Percentiles rank a stretch among this genome's conserved stretches.
Conservation (phyloP, 108 stramenopile genomes). For the Chaetoceros tenuissimus region DNA sequence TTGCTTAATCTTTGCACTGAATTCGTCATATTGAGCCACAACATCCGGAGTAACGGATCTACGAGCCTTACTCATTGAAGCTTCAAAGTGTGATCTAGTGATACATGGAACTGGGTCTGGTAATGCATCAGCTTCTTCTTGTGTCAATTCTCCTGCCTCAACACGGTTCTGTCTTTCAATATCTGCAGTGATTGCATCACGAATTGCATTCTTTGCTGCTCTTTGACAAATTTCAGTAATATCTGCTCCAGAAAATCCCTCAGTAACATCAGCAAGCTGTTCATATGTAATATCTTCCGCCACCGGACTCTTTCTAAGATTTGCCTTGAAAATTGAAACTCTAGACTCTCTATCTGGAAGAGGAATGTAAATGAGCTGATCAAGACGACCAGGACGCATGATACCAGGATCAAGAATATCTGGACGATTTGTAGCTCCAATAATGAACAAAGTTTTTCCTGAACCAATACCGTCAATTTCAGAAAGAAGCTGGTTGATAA, state of each 20-base stretch:
- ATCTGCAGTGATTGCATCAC: conserved; percentile 80
- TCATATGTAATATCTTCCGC: conserved; percentile 70
- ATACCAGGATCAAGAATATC: conserved; percentile 98
- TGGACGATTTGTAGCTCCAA: conserved; percentile 98
- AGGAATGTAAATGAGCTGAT: conserved; percentile 99
- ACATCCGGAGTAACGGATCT: conserved; percentile 81
- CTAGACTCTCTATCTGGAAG: conserved; percentile 89
- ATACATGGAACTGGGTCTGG: conserved; percentile 79
- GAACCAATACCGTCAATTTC: conserved; percentile 98
- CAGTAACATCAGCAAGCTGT: conserved; percentile 77
- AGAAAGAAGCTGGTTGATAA: conserved; percentile 99
- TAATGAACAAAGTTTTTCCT: conserved; percentile 97
- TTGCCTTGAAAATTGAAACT: conserved; percentile 93
- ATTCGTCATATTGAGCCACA: conserved; percentile 83
- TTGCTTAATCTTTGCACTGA: conserved; percentile 78
- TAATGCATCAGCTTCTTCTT: conserved; percentile 72
- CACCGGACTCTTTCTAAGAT: conserved; percentile 89
- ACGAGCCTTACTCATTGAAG: conserved; percentile 83
- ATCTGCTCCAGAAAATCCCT: conserved; percentile 95
- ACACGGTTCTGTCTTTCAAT: conserved; percentile 78
- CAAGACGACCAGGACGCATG: conserved; percentile 98
- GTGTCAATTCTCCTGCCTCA: conserved; percentile 76
- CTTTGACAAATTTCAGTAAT: conserved; percentile 96
- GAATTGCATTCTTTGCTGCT: conserved; percentile 92
- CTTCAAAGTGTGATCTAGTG: conserved; percentile 79